Base-by-base conservation (phyloP, 2,329 filamentous ascomycete genomes). In the Periconia sp. region DNA sequence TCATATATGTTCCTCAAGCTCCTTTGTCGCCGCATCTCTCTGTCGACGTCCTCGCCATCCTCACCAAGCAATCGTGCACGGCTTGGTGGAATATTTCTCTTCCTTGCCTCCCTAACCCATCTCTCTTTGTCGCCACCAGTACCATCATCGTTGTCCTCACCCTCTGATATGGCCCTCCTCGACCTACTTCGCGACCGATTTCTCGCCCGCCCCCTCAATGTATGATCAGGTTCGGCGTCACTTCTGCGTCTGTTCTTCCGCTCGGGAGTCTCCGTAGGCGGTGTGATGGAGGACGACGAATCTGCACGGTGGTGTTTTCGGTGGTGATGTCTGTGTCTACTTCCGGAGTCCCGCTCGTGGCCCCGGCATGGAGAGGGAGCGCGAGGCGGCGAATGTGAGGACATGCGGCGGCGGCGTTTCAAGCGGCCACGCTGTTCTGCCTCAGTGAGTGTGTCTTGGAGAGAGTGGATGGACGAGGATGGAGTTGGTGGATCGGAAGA, bases 151-250 rank as follows among this genome's bases (percentile, higher is more conserved):
- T 68, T 70, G 52, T 63, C 50, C 55, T 57, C 49, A 15, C 52
- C 61, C n/a, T 50, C 54, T n/a, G 61, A 40, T 2, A 69, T 59
- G 11, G 63, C 63, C 17, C 62, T 64, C 20, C 53, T 49, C n/a
- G 61, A 63, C 41, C 63, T 53, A 46, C 57, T 61, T 37, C 56
- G 54, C 18, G 64, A 69, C 18, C 69, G 56, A 42, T 66, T 66
- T 41, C 70, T 57, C 41, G 57, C 61, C 8, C 71, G 60, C 1
- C 71, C 71, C 15, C 71, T 60, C 41, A 72, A 63, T 3, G 65
- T 72, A 49, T 73, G 70, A 41, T 74, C 70, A 9, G 62, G 64
- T 52, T 70, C 68, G 3, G 69, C 70, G 37, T 74, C 70, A 54
- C 69, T 72, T 14, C 71, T 57, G 23, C 70, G 58, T 8, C 70